Percentiles rank a stretch among this genome's conserved stretches.
Evolutionary conservation across 371 early-diverging fungal species (phyloP).

Genomic region (Mortierella sp.): DNA sequence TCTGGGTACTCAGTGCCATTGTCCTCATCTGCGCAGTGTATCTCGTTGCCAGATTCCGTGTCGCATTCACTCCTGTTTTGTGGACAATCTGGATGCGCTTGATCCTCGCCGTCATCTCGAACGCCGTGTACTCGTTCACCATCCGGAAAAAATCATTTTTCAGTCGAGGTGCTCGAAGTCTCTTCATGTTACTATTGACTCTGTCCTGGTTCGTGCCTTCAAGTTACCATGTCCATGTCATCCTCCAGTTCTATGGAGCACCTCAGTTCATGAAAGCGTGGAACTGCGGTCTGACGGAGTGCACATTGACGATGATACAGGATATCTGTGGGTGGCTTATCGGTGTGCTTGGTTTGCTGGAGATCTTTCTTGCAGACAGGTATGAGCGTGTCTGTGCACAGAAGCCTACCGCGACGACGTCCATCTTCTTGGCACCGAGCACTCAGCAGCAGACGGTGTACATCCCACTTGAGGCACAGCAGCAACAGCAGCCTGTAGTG

Average conservation of each 20-base stretch:
- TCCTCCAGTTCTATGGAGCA: background rate
- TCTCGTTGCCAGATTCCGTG: background rate
- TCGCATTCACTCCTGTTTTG: background rate
- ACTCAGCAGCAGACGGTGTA: slow-evolving; percentile 7
- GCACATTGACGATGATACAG: slow-evolving; percentile 1
- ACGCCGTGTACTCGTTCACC: slow-evolving; percentile 4
- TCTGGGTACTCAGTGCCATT: background rate
- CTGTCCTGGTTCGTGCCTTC: slow-evolving; percentile 8
- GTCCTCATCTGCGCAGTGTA: background rate
- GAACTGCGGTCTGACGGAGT: slow-evolving; percentile 9
- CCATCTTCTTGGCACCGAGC: slow-evolving; percentile 11
- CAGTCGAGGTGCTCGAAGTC: background rate
- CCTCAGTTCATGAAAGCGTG: background rate
- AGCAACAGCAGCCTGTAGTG: slow-evolving; percentile 1
- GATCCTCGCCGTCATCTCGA: slow-evolving; percentile 13
- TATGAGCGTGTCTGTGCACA: slow-evolving; percentile 1
- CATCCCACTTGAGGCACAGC: slow-evolving; percentile 3
- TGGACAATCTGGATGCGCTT: slow-evolving; percentile 18
- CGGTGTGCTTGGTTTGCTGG: slow-evolving; percentile 6
- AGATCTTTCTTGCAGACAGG: slow-evolving; percentile 3
- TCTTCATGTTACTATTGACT: slow-evolving; percentile 4
- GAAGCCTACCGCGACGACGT: slow-evolving; percentile 1
- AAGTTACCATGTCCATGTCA: background rate
- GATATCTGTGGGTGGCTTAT: slow-evolving; percentile 7
- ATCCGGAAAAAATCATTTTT: background rate